phyloP scores from a whole-genome alignment of 179 eudicot genomes.

The Actinidia polygama region DNA sequence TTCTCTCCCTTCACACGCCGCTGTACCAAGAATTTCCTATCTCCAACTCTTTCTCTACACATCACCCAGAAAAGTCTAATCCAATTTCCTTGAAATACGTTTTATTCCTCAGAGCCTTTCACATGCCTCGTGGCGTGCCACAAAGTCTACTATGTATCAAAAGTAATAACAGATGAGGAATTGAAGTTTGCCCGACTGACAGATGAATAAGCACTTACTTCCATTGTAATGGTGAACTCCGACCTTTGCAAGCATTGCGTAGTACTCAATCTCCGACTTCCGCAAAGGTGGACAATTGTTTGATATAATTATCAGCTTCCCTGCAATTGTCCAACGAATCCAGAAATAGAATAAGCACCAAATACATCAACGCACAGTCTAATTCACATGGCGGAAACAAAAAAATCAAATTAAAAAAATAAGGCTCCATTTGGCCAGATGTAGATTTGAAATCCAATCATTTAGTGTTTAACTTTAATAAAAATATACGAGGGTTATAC shows the following conservation, averaged over 20 bases:
- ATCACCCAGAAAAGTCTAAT: too few species aligned
- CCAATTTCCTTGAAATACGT: too few species aligned
- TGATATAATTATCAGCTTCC: slow-evolving; percentile 71
- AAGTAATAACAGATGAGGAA: neutral
- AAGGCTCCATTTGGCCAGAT: neutral
- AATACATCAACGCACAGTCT: too few species aligned
- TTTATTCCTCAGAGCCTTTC: too few species aligned
- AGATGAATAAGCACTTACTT: slow-evolving; percentile 46
- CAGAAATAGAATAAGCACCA: neutral
- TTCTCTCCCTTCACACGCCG: too few species aligned
- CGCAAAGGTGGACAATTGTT: slow-evolving; percentile 88
- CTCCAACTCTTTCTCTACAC: too few species aligned
- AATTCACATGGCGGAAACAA: neutral
- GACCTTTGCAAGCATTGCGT: slow-evolving; percentile 85
- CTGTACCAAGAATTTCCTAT: too few species aligned
- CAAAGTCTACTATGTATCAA: too few species aligned
- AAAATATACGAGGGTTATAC: too few species aligned
- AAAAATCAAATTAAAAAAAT: neutral
- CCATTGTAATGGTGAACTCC: slow-evolving; percentile 90
- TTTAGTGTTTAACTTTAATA: too few species aligned
- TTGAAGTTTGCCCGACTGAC: neutral
- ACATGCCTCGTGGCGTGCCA: too few species aligned
- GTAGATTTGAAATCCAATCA: too few species aligned
- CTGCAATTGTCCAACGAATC: slow-evolving; percentile 30
- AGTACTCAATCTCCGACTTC: slow-evolving; percentile 92